Conservation (phyloP, 371 early-diverging fungal genomes). For the Amoeboradix gromovi region DNA sequence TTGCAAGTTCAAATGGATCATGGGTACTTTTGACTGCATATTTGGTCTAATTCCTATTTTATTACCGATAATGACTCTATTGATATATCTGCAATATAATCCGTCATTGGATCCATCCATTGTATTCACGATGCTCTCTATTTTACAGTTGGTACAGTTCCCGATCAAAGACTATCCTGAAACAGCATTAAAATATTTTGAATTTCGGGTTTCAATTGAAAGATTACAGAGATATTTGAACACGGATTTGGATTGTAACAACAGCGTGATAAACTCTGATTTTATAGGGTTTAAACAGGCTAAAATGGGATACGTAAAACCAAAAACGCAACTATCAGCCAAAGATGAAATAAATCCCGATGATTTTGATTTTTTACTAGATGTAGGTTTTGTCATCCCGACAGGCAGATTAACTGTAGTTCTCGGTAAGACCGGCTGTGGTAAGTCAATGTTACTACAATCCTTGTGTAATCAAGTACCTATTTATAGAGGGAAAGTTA, state of each 20-base stretch:
- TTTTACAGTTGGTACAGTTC: neutral
- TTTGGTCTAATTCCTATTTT: constrained; percentile 15
- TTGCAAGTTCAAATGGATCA: neutral
- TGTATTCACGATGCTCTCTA: neutral
- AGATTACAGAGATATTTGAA: neutral
- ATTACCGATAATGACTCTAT: constrained; percentile 21
- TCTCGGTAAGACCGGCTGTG: constrained; percentile 35
- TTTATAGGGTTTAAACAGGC: neutral
- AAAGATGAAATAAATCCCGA: constrained; percentile 18
- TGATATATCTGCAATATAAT: constrained; percentile 27
- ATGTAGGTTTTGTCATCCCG: constrained; percentile 12
- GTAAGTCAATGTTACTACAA: constrained; percentile 24
- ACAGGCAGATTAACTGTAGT: constrained; percentile 25
- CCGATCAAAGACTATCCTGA: neutral
- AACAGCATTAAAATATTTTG: neutral
- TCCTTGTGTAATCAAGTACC: constrained; percentile 32
- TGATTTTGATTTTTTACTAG: constrained; percentile 17
- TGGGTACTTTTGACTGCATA: constrained; percentile 3
- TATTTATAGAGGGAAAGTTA: constrained; percentile 9
- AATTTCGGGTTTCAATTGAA: neutral
- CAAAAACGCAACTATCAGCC: constrained; percentile 23
- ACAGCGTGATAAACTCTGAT: neutral
- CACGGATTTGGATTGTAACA: neutral
- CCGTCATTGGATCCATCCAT: constrained; percentile 7
- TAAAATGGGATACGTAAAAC: constrained; percentile 9